Evolutionary conservation across 257 asterid species (phyloP), one percentile per base, ranked within the genome.

Genomic region (Solanum clarkiae): DNA sequence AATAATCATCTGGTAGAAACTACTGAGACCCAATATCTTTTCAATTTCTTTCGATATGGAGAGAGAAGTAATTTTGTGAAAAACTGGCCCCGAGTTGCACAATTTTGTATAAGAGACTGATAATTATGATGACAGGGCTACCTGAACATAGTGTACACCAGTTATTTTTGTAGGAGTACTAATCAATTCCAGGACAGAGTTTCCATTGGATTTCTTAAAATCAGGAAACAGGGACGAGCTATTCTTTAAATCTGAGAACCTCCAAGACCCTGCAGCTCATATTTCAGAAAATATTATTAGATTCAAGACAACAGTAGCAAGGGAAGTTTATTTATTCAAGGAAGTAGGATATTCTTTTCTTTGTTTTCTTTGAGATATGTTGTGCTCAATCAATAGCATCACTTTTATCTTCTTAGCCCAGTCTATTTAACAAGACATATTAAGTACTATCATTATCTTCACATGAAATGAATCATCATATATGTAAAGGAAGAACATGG

Each of bases 111-210:
- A 77, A 83, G 2, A 44, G 47, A 24, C 29, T 6, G 74, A 49
- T 79, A 55, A 24, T 29, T 77, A 55, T 66, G 83, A 85, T 40
- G 84, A 87, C 53, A 87, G 89, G 26, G 81, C 80, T 89, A 95
- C 99, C 98, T 97, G 98, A 89, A 97, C 95, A 91, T 95, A 97
- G 92, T 97, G 99, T 82, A 97, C 99, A 80, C 98, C 99, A 59
- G 92, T 92, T 85, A 97, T 93, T 92, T 97, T 97, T 80, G 99
- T 97, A 63, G 96, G 97, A 24, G 94, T 88, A 85, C 98, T 94
- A 83, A 94, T 88, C 91, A 97, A 90, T 91, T 97, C 99, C 84
- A 97, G 83, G 81, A 94, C 88, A 59, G 97, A 92, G 87, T 92
- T 91, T 47, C 99, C 99, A 79, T 86, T 90, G 44, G 98, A 93